Conservation (phyloP, 2,329 filamentous ascomycete species). For the Aspergillus sergii region DNA sequence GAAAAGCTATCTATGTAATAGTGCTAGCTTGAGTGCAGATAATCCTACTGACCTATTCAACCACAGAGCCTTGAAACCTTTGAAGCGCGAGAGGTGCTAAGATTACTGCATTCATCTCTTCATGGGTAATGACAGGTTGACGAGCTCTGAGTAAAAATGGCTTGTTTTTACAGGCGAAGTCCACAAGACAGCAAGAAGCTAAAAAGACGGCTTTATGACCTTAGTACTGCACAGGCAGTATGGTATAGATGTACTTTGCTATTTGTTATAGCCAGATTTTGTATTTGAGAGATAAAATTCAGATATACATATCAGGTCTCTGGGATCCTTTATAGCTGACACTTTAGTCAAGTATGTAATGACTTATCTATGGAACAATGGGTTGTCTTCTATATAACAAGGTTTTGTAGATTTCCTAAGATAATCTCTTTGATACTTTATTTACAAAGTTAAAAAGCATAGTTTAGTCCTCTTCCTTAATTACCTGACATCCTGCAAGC, state of each 20-base stretch:
- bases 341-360: not conserved
- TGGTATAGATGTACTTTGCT: not conserved
- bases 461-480: not conserved
- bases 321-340: not conserved
- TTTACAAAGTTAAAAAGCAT: not conserved
- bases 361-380: not conserved
- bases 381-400: not conserved
- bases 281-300: no score
- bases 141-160: not conserved
- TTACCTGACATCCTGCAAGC: not conserved
- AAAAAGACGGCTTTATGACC: not conserved
- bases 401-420: not conserved
- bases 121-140: not conserved
- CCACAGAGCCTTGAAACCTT: not conserved
- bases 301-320: no score
- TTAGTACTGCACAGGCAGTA: not conserved
- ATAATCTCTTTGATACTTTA: not conserved
- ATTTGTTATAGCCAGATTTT: not conserved
- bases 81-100: not conserved
- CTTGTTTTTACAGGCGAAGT: not conserved
- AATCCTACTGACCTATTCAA: not conserved
- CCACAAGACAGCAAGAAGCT: not conserved
- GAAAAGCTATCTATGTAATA: not conserved
- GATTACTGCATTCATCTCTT: no score
- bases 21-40: not conserved